Percentiles rank a stretch among this genome's conserved stretches.
phyloP scores from a whole-genome alignment of 73 alveolate species.

The Blepharisma japonicum region DNA sequence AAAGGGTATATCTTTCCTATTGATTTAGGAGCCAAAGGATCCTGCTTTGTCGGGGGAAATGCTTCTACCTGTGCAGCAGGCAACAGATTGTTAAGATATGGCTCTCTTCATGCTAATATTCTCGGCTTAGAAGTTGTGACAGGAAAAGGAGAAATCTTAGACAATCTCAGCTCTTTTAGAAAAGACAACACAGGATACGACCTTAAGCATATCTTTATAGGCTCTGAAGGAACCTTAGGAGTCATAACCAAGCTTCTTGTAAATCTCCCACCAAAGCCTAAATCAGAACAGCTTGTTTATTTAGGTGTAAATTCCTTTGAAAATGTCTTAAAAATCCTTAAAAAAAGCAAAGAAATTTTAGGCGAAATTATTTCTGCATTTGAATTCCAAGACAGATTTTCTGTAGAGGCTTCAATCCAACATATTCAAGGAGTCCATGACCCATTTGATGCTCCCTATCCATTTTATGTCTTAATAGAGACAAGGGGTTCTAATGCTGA shows the following conservation, averaged over 20 bases:
- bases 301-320: not conserved
- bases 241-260: conserved; percentile 31
- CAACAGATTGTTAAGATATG: conserved; percentile 68
- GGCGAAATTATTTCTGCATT: conserved; percentile 31
- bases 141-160: conserved; percentile 65
- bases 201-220: conserved; percentile 78
- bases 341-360: not conserved
- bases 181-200: conserved; percentile 88
- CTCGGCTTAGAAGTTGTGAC: conserved; percentile 76
- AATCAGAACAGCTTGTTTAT: not conserved
- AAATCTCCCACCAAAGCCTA: conserved; percentile 24
- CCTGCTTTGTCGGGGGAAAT: conserved; percentile 88
- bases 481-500: conserved; percentile 24
- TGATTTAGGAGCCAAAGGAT: conserved; percentile 91
- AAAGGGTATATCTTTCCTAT: conserved; percentile 71
- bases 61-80: conserved; percentile 93
- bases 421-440: not conserved
- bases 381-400: conserved; percentile 21
- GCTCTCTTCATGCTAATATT: conserved; percentile 71
- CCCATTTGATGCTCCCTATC: not conserved
- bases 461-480: conserved; percentile 29
- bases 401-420: not conserved
- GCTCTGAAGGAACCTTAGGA: conserved; percentile 85
- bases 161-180: conserved; percentile 57
- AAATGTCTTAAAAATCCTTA: not conserved